Base-by-base conservation (phyloP, 2,329 filamentous ascomycete species). In the Pseudocercospora crystallina region DNA sequence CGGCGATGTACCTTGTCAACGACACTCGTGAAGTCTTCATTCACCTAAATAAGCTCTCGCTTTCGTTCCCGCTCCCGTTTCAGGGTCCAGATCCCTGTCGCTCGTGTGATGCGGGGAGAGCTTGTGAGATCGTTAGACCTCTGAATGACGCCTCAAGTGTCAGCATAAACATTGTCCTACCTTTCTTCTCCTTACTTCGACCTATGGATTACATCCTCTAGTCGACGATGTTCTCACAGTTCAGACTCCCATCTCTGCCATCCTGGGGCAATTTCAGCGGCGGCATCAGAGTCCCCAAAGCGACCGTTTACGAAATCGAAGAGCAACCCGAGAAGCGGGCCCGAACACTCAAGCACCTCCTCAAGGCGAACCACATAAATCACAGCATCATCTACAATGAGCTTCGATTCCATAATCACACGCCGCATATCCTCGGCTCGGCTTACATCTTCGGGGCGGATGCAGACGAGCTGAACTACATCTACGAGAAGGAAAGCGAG, bases 301-400 rank as follows among this genome's bases (percentile, higher is more conserved):
- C 92, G 48, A 76, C 87, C 57, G 78, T 89, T 50, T 84, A 95
- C 71, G 82, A 87, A 68, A 80, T 96, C 62, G 92, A 97, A 73
- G 86, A 85, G 5, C 79, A 84, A 41, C 80, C 84, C 8, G 90
- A 95, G 66, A 92, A 89, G 69, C 79, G 87, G 49, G 84, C 87
- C 13, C 80, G 92, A 54, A 89, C 89, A 14, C 78, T 99, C 55
- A 96, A 95, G 74, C 90, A 97, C 71, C 77, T 99, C 11, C 71
- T 99, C 54, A 89, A 88, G 70, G 86, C 91, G 45, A 97, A 97
- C 69, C 94, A 99, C 73, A 85, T 86, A 60, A 96, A 94, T 67
- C 82, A 95, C 71, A 83, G 90, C 30, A 85, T 97, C 59, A 73
- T 96, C 47, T 94, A 88, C 69, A 83, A 91, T 67, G 69, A 87